Conservation (phyloP, 2,329 filamentous ascomycete genomes). For the Verticillium albo-atrum region DNA sequence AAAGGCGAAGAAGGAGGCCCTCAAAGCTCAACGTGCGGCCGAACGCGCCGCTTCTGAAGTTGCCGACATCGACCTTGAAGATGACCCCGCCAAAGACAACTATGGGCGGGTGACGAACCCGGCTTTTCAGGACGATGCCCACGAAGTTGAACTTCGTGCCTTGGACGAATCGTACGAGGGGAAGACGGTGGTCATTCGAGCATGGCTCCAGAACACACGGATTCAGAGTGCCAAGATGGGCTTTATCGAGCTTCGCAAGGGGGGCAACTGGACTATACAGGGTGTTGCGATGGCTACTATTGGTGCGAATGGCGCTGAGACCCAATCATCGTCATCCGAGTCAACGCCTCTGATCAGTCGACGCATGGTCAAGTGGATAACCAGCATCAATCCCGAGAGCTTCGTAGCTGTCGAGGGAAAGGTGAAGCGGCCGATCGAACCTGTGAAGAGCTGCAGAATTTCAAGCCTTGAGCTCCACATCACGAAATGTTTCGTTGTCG, state of each 20-base stretch:
- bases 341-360: too few species aligned
- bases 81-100: conserved; percentile 68
- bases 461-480: conserved; percentile 83
- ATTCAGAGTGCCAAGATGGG: conserved; percentile 88
- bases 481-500: conserved; percentile 75
- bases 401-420: conserved; percentile 76
- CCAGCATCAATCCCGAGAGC: conserved; percentile 70
- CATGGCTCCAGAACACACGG: conserved; percentile 81
- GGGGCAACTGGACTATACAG: conserved; percentile 74
- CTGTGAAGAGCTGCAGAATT: conserved; percentile 83
- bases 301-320: too few species aligned
- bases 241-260: conserved; percentile 80
- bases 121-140: conserved; percentile 51
- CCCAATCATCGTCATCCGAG: too few species aligned
- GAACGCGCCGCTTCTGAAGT: conserved; percentile 62
- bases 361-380: conserved; percentile 94
- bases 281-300: conserved; percentile 71
- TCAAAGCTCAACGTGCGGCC: conserved; percentile 56
- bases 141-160: conserved; percentile 57
- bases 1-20: conserved; percentile 84
- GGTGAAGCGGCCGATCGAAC: conserved; percentile 78
- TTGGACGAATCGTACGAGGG: conserved; percentile 60
- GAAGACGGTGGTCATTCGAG: conserved; percentile 71
- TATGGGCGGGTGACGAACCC: conserved; percentile 71
- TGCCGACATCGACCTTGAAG: too few species aligned